phyloP scores from a whole-genome alignment of 768 basidiomycete species.

The Agrocybe pediades region DNA sequence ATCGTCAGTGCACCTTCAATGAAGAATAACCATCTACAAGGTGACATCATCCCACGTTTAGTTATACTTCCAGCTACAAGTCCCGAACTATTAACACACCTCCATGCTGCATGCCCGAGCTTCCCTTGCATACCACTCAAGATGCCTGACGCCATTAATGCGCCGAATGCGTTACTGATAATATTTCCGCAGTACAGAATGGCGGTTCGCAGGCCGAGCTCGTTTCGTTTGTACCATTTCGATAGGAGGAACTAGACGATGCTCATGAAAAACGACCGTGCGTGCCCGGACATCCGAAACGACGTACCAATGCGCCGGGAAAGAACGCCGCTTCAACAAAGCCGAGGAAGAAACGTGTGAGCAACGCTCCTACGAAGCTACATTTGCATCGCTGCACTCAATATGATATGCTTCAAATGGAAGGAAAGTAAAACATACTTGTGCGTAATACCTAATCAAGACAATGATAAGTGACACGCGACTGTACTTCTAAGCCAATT shows the following conservation, averaged over 20 bases:
- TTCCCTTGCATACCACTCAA: constrained; percentile 74
- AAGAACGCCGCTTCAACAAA: constrained; percentile 69
- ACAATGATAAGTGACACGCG: constrained; percentile 7
- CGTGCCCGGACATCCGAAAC: background rate
- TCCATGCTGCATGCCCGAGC: constrained; percentile 76
- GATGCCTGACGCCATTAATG: constrained; percentile 79
- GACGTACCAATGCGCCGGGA: constrained; percentile 51
- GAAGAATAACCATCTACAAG: constrained; percentile 71
- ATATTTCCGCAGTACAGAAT: constrained; percentile 75
- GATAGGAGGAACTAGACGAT: constrained; percentile 53
- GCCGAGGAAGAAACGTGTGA: constrained; percentile 81
- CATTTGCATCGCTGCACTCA: constrained; percentile 20
- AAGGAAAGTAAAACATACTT: constrained; percentile 26
- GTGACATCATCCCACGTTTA: background rate
- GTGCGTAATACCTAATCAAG: constrained; percentile 34
- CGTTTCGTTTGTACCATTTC: constrained; percentile 77
- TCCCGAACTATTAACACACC: constrained; percentile 49
- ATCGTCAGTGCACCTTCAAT: constrained; percentile 72
- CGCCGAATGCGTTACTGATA: constrained; percentile 83
- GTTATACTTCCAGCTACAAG: background rate
- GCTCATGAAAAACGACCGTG: background rate
- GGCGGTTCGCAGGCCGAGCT: constrained; percentile 73
- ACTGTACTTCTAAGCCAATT: background rate
- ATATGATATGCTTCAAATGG: background rate
- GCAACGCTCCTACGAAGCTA: constrained; percentile 68